Evolutionary conservation across 2,329 filamentous ascomycete genomes (phyloP), one percentile per base, ranked within the genome.

Genomic region (Claviceps africana): DNA sequence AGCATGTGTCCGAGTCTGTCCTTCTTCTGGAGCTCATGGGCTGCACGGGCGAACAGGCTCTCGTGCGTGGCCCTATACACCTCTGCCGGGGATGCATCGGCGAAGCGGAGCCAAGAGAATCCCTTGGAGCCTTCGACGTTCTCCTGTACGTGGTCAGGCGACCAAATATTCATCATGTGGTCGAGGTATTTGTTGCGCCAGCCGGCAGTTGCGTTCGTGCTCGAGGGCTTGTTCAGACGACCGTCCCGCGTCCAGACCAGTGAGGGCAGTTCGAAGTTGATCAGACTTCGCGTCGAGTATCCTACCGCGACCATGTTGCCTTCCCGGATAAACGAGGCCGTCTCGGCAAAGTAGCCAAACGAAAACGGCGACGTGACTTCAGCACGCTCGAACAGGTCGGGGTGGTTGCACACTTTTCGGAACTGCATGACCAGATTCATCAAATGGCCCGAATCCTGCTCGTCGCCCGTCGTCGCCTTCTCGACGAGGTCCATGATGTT

Each of bases 401-500:
- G 93, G 65, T 98, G 93, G 64, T 98, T 98, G 73, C 93, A 98
- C 53, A 98, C 93, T 71, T 98, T 98, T 61, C 93, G 82, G 79
- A 98, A 98, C 70, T 98, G 93, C 93, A 98, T 98, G 57, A 98
- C 93, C 58, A 98, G 75, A 68, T 98, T 98, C 93, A 98, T 97
- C 62, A 98, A 71, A 1, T 91, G 97, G 42, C 91, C 90, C 37
- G 88, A 95, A 64, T 97, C 93, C 61, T 91, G 84, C 48, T 97
- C 93, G 61, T 96, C 90, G 37, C 93, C 93, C 59, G 93, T 79
- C 2, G 91, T 91, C 1, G 88, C 89, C 76, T 96, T 97, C 68
- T 98, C 93, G 52, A 98, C 94, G 19, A 98, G 82, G 65, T 98
- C 93, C 82, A 97, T 93, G 59, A 98, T 89, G 68, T 89, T 97